Evolutionary conservation across 768 basidiomycete genomes (phyloP), one percentile per base, ranked within the genome.

Genomic region (Dentipellis fragilis): DNA sequence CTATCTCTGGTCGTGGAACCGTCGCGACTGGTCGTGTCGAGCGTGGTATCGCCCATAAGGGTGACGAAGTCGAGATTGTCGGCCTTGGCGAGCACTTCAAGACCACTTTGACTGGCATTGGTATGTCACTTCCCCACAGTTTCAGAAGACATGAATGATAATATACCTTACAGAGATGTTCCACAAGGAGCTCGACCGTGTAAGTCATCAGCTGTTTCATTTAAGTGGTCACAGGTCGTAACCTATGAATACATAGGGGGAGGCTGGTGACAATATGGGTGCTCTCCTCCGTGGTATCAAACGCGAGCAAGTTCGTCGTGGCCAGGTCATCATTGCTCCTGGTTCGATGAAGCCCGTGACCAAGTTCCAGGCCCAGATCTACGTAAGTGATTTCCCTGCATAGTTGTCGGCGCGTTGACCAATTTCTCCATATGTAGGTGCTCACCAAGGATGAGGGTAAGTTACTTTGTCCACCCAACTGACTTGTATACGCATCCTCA

Each of bases 201-300:
- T 86, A 71, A 42, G 78, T 54, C 17, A 29, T 29, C 3, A 6
- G 2, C 1, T 23, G 12, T 45, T 39, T 10, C 14, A 9, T 42
- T 42, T 9, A 4, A 9, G 40, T 42, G 9, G 29, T 53, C 9
- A 23, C 21, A 17, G 40, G 4, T 37, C 38, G 4, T 29, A n/a
- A 19, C 49, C 23, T 40, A 17, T 19, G 39, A 54, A 10, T 42
- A 23, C 59, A 51, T 56, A 89, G 85, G 94, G 91, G 57, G 91
- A 98, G 72, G 95, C 96, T 59, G 96, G 96, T 64, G 96, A 99
- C 73, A 98, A 98, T 78, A 97, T 98, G 92, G 96, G 96, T 62
- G 89, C 87, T 55, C 79, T 99, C 38, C 84, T 99, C 48, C 92
- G 96, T 71, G 94, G 96, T 67, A 76, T 97, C 71, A 98, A 98